These are phyloP conservation scores for Blumeriella jaapii DNA, from an alignment of 2,329 filamentous ascomycete genomes.

Conservation along the genomic window DNA sequence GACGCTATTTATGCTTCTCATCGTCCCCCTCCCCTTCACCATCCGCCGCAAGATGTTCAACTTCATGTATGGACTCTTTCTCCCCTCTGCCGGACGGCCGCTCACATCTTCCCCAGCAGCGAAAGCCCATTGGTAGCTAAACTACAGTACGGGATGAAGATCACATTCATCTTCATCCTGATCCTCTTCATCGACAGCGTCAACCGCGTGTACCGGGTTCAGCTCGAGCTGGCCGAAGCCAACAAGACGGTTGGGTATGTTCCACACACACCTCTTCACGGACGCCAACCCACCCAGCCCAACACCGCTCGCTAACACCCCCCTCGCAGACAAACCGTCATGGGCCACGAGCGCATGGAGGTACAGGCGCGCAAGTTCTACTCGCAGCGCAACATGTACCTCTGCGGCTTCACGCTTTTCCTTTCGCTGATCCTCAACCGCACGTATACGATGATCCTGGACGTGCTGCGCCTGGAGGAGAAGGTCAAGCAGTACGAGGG, in stretches of 20 bases:
- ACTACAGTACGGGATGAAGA: slow-evolving; percentile 95
- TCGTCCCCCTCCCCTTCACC: slow-evolving; percentile 80
- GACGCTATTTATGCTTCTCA: slow-evolving; percentile 65
- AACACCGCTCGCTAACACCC: slow-evolving; percentile 23
- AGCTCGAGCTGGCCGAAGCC: slow-evolving; percentile 70
- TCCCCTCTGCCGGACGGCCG: neutral
- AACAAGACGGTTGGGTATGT: slow-evolving; percentile 42
- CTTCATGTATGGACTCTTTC: slow-evolving; percentile 81
- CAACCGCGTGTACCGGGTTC: slow-evolving; percentile 89
- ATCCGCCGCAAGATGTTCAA: slow-evolving; percentile 28
- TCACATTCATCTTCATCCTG: slow-evolving; percentile 97
- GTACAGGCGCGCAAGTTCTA: slow-evolving; percentile 99
- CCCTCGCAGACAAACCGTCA: slow-evolving; percentile 51
- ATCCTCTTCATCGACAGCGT: slow-evolving; percentile 98
- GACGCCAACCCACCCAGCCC: too few species aligned
- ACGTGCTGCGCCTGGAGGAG: slow-evolving; percentile 63
- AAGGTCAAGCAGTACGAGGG: slow-evolving; percentile 77
- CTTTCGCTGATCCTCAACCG: slow-evolving; percentile 97
- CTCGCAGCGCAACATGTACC: slow-evolving; percentile 99
- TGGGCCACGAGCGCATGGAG: slow-evolving; percentile 92
- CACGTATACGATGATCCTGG: slow-evolving; percentile 72
- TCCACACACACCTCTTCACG: too few species aligned
- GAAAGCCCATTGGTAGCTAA: slow-evolving; percentile 58
- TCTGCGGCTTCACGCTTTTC: slow-evolving; percentile 98
- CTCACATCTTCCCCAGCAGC: slow-evolving; percentile 20